These are phyloP conservation scores for Cladosporium colombiae DNA, from an alignment of 2,329 filamentous ascomycete species.

Conservation along the genomic window DNA sequence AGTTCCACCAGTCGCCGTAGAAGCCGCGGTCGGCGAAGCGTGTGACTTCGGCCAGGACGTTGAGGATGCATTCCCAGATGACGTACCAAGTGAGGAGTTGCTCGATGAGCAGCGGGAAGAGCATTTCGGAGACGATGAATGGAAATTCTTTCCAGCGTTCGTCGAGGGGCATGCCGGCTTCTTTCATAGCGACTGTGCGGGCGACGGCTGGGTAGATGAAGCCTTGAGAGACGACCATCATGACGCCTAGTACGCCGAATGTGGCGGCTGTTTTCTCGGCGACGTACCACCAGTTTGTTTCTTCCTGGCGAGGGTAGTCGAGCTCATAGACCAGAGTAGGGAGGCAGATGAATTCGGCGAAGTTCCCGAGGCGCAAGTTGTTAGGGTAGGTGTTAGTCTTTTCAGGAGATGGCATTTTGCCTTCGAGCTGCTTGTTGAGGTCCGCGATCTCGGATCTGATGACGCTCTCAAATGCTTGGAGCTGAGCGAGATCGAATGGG, in stretches of 20 bases:
- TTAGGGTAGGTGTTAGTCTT: conserved; percentile 61
- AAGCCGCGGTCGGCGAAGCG: conserved; percentile 76
- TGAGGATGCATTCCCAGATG: conserved; percentile 70
- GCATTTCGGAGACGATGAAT: conserved; percentile 71
- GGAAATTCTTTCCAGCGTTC: conserved; percentile 69
- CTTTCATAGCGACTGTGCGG: conserved; percentile 66
- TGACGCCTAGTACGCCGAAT: conserved; percentile 72
- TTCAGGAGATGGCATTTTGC: conserved; percentile 54
- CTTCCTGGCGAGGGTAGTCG: conserved; percentile 71
- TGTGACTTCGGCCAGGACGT: conserved; percentile 74
- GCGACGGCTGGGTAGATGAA: conserved; percentile 77
- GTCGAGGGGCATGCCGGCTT: conserved; percentile 60
- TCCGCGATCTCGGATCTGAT: conserved; percentile 68
- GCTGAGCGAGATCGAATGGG: conserved; percentile 62
- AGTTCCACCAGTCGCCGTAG: conserved; percentile 56
- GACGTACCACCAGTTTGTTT: conserved; percentile 73
- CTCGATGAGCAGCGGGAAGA: conserved; percentile 78
- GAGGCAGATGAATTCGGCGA: conserved; percentile 71
- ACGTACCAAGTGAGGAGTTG: conserved; percentile 78
- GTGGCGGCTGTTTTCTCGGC: conserved; percentile 70
- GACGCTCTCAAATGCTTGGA: conserved; percentile 63
- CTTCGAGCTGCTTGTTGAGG: conserved; percentile 64
- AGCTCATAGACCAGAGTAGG: conserved; percentile 79
- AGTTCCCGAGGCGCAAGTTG: conserved; percentile 66
- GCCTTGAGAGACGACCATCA: conserved; percentile 75